Conservation (phyloP, 306 rosid species). For the Vachellia pachyceras region DNA sequence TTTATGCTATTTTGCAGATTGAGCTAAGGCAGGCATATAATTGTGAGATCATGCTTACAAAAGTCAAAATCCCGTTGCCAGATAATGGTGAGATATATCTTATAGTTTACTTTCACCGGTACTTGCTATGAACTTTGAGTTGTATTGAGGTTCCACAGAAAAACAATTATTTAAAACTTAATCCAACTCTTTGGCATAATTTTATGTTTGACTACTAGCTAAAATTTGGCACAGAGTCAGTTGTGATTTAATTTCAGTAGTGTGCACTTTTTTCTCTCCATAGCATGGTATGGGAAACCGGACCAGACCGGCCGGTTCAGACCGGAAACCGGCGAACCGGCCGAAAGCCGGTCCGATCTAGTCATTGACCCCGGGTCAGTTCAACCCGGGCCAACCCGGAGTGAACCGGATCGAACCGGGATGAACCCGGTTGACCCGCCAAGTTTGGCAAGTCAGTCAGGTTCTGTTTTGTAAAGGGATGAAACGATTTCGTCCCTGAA, state of each 20-base stretch:
- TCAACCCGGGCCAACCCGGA: too few species aligned
- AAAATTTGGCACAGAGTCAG: not conserved
- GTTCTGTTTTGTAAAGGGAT: too few species aligned
- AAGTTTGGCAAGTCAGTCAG: too few species aligned
- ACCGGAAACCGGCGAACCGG: too few species aligned
- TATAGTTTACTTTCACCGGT: slow-evolving; percentile 23
- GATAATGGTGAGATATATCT: slow-evolving; percentile 83
- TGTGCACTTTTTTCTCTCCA: not conserved
- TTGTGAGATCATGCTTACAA: slow-evolving; percentile 97
- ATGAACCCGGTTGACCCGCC: too few species aligned
- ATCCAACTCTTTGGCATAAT: slow-evolving; percentile 2
- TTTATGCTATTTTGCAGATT: slow-evolving; percentile 67
- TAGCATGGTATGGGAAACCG: too few species aligned
- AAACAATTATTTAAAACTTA: slow-evolving; percentile 19
- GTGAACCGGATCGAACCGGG: too few species aligned
- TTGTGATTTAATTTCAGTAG: not conserved
- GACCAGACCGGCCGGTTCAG: too few species aligned
- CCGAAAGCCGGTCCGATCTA: too few species aligned
- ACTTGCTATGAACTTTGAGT: slow-evolving; percentile 32
- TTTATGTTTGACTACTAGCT: slow-evolving; percentile 20
- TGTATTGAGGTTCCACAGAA: slow-evolving; percentile 30
- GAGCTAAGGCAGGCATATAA: slow-evolving; percentile 97
- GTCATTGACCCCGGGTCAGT: too few species aligned
- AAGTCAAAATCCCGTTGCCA: slow-evolving; percentile 92
- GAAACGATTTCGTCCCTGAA: too few species aligned